These are phyloP conservation scores for Colletotrichum theobromicola DNA, from an alignment of 2,329 filamentous ascomycete species.

Conservation along the genomic window DNA sequence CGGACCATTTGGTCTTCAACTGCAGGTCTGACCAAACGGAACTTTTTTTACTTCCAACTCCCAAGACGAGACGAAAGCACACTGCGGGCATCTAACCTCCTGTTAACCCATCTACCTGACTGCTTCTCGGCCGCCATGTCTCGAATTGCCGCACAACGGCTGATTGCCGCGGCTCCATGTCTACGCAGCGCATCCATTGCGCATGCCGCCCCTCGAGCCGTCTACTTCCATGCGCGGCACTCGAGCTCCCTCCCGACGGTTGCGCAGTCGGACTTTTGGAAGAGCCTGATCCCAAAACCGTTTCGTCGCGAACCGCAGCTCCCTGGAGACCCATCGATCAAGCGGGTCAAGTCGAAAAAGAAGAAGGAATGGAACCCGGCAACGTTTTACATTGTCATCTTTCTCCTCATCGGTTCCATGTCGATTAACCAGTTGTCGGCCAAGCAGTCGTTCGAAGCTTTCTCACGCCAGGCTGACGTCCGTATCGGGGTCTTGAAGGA, in stretches of 20 bases:
- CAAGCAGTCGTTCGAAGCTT: slow-evolving; percentile 75
- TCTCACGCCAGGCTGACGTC: slow-evolving; percentile 77
- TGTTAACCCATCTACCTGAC: not conserved
- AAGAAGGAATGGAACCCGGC: slow-evolving; percentile 79
- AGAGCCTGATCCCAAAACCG: slow-evolving; percentile 71
- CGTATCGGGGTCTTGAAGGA: slow-evolving; percentile 80
- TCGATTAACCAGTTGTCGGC: slow-evolving; percentile 90
- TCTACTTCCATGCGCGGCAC: slow-evolving; percentile 25
- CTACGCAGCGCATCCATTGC: not conserved
- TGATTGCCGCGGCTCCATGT: slow-evolving; percentile 2
- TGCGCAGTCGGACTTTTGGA: slow-evolving; percentile 69
- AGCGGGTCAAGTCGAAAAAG: slow-evolving; percentile 44
- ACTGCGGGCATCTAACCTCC: not conserved
- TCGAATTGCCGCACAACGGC: not conserved
- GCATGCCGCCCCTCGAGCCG: not conserved
- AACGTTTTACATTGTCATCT: slow-evolving; percentile 82
- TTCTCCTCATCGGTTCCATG: slow-evolving; percentile 90
- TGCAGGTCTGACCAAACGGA: not conserved
- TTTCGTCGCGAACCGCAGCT: slow-evolving; percentile 50
- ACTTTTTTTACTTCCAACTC: not conserved
- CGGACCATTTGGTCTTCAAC: not conserved
- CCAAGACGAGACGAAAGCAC: not conserved
- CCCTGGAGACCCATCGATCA: slow-evolving; percentile 31
- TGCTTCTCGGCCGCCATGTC: not conserved
- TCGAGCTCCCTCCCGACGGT: slow-evolving; percentile 55